Conservation (phyloP, 2,329 filamentous ascomycete genomes). For the Truncatella angustata region DNA sequence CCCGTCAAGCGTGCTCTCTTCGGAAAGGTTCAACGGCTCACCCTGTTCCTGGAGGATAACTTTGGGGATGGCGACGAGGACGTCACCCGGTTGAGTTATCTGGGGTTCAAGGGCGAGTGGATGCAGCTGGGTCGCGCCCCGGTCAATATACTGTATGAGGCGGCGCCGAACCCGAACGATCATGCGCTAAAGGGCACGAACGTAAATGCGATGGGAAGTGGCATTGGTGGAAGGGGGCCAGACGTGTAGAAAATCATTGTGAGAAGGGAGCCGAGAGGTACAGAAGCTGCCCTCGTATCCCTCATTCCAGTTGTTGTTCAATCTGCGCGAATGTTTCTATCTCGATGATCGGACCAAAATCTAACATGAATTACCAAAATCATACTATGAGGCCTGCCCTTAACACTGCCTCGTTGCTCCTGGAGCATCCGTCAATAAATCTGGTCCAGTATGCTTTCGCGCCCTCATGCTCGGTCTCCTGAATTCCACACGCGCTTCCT, state of each 20-base stretch:
- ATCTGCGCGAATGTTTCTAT: no score
- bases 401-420: no score
- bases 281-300: background rate
- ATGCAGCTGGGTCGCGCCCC: conserved; percentile 83
- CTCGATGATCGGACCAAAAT: no score
- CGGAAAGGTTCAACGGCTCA: conserved; percentile 77
- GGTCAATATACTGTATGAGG: conserved; percentile 86
- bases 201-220: conserved; percentile 54
- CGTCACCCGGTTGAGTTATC: conserved; percentile 73
- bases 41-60: conserved; percentile 90
- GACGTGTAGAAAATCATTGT: conserved; percentile 22
- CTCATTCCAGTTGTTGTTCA: background rate
- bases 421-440: no score
- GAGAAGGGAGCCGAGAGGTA: background rate
- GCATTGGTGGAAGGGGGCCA: conserved; percentile 44
- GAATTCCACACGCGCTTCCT: no score
- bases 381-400: no score
- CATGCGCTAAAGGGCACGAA: conserved; percentile 66
- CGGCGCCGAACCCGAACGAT: conserved; percentile 86
- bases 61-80: conserved; percentile 80
- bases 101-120: conserved; percentile 94
- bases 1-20: conserved; percentile 86
- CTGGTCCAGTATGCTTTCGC: no score
- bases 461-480: no score
- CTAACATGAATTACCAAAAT: no score